Evolutionary conservation across 2,329 filamentous ascomycete species (phyloP).

Genomic region (Monilinia aucupariae): DNA sequence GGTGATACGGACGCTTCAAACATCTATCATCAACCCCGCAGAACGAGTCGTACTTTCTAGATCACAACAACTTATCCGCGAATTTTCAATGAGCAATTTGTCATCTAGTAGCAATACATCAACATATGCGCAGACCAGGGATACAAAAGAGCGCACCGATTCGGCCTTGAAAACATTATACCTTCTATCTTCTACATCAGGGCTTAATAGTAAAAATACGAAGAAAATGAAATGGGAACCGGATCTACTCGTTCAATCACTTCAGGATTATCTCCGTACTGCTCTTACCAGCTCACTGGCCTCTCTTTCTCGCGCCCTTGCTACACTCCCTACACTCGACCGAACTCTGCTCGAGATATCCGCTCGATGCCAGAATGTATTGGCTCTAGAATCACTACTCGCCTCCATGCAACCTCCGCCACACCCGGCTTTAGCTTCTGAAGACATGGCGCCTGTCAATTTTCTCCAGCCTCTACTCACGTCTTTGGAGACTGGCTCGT

Average conservation of each 20-base stretch:
- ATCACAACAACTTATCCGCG: slow-evolving; percentile 73
- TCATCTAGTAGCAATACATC: slow-evolving; percentile 42
- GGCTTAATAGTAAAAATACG: slow-evolving; percentile 36
- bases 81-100: slow-evolving; percentile 69
- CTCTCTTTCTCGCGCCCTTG: slow-evolving; percentile 67
- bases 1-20: slow-evolving; percentile 64
- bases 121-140: slow-evolving; percentile 64
- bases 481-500: slow-evolving; percentile 78
- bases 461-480: slow-evolving; percentile 69
- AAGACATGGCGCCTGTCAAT: slow-evolving; percentile 34
- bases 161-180: slow-evolving; percentile 75
- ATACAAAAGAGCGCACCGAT: slow-evolving; percentile 65
- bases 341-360: slow-evolving; percentile 76
- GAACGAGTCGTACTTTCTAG: slow-evolving; percentile 69
- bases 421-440: slow-evolving; percentile 57
- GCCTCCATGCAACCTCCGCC: slow-evolving; percentile 58
- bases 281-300: slow-evolving; percentile 74
- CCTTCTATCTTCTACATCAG: slow-evolving; percentile 65
- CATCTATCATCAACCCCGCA: slow-evolving; percentile 62
- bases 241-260: slow-evolving; percentile 64
- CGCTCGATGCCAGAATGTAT: slow-evolving; percentile 80
- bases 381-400: slow-evolving; percentile 78
- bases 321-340: slow-evolving; percentile 75
- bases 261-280: slow-evolving; percentile 78
- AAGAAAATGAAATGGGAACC: slow-evolving; percentile 50